Evolutionary conservation across 495 filamentous ascomycete species (phyloP).

Genomic region (Penicillium pancosmium): DNA sequence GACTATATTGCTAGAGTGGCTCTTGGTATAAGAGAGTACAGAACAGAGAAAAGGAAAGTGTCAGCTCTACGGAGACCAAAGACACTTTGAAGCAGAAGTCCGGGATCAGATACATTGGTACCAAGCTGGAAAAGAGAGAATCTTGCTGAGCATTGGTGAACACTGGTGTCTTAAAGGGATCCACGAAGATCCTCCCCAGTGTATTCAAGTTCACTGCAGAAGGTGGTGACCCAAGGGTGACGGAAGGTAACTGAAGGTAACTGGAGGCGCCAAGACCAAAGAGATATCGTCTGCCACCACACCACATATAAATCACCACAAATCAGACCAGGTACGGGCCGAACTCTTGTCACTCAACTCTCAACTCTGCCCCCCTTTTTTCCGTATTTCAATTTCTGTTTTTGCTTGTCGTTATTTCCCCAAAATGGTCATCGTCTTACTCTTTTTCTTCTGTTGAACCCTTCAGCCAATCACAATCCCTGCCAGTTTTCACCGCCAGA

Average conservation of each 20-base stretch:
- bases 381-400: background rate
- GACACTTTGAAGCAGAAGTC: slow-evolving; percentile 20
- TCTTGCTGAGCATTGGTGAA: too few relatives aligned
- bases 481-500: background rate
- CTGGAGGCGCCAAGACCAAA: too few relatives aligned
- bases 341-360: background rate
- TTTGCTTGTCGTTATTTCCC: background rate
- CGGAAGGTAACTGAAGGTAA: background rate
- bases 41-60: slow-evolving; percentile 20
- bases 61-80: slow-evolving; percentile 10
- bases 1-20: slow-evolving; percentile 45
- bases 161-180: background rate
- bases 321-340: slow-evolving; percentile 7
- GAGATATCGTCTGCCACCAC: too few relatives aligned
- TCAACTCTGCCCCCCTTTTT: background rate
- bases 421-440: background rate
- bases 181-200: slow-evolving; percentile 6
- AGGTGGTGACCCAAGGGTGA: too few relatives aligned
- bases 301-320: background rate
- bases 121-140: too few relatives aligned
- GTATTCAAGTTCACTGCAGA: slow-evolving; percentile 9
- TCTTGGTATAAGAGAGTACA: slow-evolving; percentile 41
- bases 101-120: slow-evolving; percentile 17
- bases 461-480: background rate
- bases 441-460: background rate